Percentiles rank a stretch among this genome's conserved stretches.
These are phyloP conservation scores for Pseudozyma hubeiensis DNA, from an alignment of 1,284 basidiomycete species.

Conservation along the genomic window DNA sequence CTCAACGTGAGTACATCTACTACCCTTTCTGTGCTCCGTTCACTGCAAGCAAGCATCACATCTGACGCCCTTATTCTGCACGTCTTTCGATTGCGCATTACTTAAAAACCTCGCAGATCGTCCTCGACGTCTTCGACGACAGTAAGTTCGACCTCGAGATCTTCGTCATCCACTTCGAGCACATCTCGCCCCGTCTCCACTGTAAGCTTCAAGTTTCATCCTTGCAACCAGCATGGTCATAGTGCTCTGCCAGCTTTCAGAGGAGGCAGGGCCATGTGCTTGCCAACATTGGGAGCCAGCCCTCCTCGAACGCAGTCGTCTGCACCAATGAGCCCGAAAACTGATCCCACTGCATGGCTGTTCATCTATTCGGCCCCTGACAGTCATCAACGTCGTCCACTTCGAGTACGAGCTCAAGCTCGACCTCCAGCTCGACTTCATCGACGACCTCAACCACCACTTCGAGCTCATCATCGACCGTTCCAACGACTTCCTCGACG, in stretches of 20 bases:
- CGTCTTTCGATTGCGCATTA: background rate
- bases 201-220: slow-evolving; percentile 34
- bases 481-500: slow-evolving; percentile 12
- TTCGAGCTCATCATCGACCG: slow-evolving; percentile 12
- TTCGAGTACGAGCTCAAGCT: slow-evolving; percentile 15
- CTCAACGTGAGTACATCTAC: slow-evolving; percentile 17
- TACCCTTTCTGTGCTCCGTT: no score
- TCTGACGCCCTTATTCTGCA: background rate
- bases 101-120: background rate
- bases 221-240: slow-evolving; percentile 27
- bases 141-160: slow-evolving; percentile 43
- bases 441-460: slow-evolving; percentile 17
- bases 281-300: background rate
- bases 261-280: slow-evolving; percentile 31
- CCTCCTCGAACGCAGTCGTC: background rate
- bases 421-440: slow-evolving; percentile 21
- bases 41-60: background rate
- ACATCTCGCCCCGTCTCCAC: slow-evolving; percentile 20
- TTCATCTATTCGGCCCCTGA: background rate
- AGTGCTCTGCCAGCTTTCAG: slow-evolving; percentile 26
- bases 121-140: slow-evolving; percentile 38
- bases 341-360: no score
- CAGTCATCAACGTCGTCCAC: slow-evolving; percentile 19
- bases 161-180: slow-evolving; percentile 23
- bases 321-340: background rate